A percentile compares a stretch with the other conserved stretches of the same genome.
These are phyloP conservation scores for Plasmodium inui DNA, from an alignment of 169 alveolate species.

Conservation along the genomic window DNA sequence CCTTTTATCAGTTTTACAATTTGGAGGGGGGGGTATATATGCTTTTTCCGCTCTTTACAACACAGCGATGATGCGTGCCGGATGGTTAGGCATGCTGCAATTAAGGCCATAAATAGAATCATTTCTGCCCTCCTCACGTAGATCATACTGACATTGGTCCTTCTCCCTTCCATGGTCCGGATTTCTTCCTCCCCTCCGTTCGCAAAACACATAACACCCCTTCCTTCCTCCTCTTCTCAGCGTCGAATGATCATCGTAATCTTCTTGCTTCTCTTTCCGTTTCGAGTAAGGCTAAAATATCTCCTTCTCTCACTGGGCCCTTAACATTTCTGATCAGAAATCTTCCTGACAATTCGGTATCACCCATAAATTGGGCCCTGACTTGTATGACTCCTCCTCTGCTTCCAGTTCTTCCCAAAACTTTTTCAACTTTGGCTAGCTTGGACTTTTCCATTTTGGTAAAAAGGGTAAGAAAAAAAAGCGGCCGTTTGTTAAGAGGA, in stretches of 20 bases:
- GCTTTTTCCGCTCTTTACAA: not conserved
- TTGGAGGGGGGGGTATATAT: not conserved
- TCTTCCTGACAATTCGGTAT: slow-evolving; percentile 93
- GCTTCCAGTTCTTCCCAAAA: slow-evolving; percentile 97
- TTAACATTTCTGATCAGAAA: slow-evolving; percentile 97
- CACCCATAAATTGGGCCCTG: slow-evolving; percentile 93
- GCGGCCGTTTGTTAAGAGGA: not conserved
- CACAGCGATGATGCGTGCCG: not conserved
- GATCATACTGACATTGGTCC: not conserved
- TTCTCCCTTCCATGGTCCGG: not conserved
- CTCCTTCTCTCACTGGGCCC: slow-evolving; percentile 99
- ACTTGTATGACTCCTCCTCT: slow-evolving; percentile 99
- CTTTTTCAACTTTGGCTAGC: slow-evolving; percentile 95
- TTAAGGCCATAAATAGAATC: not conserved
- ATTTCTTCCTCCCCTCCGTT: not conserved
- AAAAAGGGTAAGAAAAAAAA: not conserved
- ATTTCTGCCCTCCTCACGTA: not conserved
- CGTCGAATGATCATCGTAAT: slow-evolving; percentile 88
- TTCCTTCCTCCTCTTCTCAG: not conserved
- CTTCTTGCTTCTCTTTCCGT: slow-evolving; percentile 99
- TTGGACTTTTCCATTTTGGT: slow-evolving; percentile 89
- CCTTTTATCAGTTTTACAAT: not conserved
- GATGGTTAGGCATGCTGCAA: not conserved
- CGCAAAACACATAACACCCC: too few species aligned
- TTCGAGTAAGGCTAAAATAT: slow-evolving; percentile 96